Conservation (phyloP, 1,284 basidiomycete genomes). For the Fomitopsis pinicola region DNA sequence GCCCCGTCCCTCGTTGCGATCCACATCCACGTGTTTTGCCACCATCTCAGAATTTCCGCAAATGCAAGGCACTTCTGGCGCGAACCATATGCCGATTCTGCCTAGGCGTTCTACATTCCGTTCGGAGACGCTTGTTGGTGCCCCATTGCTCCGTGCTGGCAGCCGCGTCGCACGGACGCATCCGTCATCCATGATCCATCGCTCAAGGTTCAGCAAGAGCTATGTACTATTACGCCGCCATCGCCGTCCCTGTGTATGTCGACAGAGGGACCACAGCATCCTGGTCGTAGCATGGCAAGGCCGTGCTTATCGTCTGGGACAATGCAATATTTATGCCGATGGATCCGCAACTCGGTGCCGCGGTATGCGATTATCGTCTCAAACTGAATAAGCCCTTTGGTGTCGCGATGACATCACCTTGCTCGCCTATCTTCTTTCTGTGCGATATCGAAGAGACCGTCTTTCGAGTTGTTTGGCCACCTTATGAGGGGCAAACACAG, state of each 20-base stretch:
- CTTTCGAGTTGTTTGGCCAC: neutral
- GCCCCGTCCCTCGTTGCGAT: neutral
- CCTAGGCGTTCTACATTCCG: no score
- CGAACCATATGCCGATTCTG: neutral
- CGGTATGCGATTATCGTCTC: no score
- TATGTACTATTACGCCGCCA: neutral
- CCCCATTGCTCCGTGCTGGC: neutral
- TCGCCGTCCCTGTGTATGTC: neutral
- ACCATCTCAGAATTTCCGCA: neutral
- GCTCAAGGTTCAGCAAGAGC: neutral
- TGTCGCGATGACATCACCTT: neutral
- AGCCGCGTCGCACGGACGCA: neutral
- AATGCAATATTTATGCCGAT: no score
- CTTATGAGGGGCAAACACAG: neutral
- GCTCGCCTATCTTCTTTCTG: neutral
- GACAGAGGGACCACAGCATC: neutral
- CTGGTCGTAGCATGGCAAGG: neutral
- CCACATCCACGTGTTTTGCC: neutral
- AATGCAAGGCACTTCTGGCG: neutral
- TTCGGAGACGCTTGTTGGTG: no score
- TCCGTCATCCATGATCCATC: neutral
- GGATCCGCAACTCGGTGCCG: no score
- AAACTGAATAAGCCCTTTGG: no score
- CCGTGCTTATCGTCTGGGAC: no score
- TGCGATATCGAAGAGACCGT: neutral